Conservation (phyloP, 2,329 filamentous ascomycete genomes). For the Ceratocystis destructans region DNA sequence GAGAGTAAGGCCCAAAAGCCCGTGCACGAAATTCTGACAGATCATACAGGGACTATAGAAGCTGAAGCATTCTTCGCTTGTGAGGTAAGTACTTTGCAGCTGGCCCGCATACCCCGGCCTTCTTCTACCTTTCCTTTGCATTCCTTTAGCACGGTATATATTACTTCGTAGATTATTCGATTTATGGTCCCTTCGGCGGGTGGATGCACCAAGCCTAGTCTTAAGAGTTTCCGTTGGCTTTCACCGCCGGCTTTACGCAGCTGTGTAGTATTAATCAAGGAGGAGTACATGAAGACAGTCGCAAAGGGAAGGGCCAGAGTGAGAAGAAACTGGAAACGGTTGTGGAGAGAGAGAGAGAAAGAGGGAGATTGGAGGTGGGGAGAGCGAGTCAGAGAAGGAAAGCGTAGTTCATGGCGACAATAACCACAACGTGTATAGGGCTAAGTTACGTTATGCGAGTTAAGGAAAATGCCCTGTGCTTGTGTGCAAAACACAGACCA, state of each 20-base stretch:
- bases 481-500: not conserved
- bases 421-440: not conserved
- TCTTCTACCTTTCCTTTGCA: not conserved
- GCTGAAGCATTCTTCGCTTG: not conserved
- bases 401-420: not conserved
- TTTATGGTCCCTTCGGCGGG: not conserved
- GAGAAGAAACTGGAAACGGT: not conserved
- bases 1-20: not conserved
- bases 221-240: not conserved
- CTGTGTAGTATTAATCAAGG: not conserved
- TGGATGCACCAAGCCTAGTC: not conserved
- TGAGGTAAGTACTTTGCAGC: not conserved
- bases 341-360: not conserved
- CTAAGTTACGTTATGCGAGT: not conserved
- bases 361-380: no score
- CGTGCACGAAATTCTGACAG: not conserved
- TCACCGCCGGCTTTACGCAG: conserved; percentile 7
- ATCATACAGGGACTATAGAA: not conserved
- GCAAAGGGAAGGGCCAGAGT: not conserved
- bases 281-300: not conserved
- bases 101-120: no score
- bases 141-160: no score
- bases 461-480: not conserved
- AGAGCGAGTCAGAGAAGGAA: not conserved
- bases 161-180: not conserved